Base-by-base conservation (phyloP, 2,329 filamentous ascomycete species). In the Cytospora mali region DNA sequence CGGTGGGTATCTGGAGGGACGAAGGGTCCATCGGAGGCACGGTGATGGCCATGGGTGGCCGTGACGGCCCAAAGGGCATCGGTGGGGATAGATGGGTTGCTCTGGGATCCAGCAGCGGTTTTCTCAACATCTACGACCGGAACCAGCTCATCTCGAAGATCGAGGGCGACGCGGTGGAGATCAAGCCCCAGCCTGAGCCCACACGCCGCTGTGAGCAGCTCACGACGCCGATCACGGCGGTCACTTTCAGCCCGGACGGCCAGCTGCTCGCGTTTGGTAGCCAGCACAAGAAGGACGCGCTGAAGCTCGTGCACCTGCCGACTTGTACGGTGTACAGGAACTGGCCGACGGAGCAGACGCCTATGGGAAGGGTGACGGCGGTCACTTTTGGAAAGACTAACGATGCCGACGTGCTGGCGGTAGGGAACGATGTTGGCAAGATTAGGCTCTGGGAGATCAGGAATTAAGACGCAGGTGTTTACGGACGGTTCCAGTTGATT, bases 311-410 rank as follows among this genome's bases (percentile, higher is more conserved):
- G 33, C 95, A 99, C 75, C 78, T 99, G 68, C 93, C 94, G 0
- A 93, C 86, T 69, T 97, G 93, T 75, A 97, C 93, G 1, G 92
- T 98, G 23, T 99, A 95, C 81, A 88, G 89, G 71, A 99, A 99
- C 76, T 99, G 95, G 95, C 95, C 95, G 27, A 99, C 94, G 59
- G 86, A 88, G 67, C 88, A 90, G 74, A 99, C 95, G 62, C 93
- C 93, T 0, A 77, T 99, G 65, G 95, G 95, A 0, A 84, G 92
- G 64, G 88, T 98, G 68, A 91, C 91, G 2, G 82, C 87, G 1
- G 85, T 93, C 64, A 88, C 90, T 3, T 90, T 92, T 73, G 84
- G 84, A 23, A 81, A 79, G 6, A 80, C 82, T 66, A 90, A 87
- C 65, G 84, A 90, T 69, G 57, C 63, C 21, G 63, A 65, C 25